Base-by-base conservation (phyloP, 1,284 basidiomycete genomes). In the Boletus mariae region DNA sequence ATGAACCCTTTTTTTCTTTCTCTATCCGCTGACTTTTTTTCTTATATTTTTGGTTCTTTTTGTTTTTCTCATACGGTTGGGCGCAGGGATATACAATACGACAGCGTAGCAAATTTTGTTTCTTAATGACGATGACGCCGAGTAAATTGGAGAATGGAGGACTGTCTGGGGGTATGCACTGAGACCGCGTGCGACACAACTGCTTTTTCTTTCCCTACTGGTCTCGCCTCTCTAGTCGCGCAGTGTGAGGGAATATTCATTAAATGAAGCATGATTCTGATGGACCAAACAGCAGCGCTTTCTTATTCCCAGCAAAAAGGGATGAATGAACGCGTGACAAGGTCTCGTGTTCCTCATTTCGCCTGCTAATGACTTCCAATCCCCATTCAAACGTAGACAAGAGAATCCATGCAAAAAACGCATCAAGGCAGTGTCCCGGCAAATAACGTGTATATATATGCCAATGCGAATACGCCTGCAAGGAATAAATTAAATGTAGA, bases 11-110 rank as follows among this genome's bases (percentile, higher is more conserved):
- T 25, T 25, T 35, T 20, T 20, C 45, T n/a, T 46, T 43, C 26
- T 45, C 12, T 38, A 43, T 29, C 44, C 20, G 43, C 55, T 54
- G 53, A 58, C 53, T 45, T 20, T 62, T 50, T 57, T 53, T 52
- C 38, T 44, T 47, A 41, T 51, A 17, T 41, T 58, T 55, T 55
- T 55, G 49, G 40, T 54, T 49, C 47, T 51, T 49, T 25, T 44
- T 54, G 32, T 52, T 49, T 54, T 46, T 48, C 41, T 47, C 55
- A 49, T 58, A 51, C 46, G 38, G 55, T 31, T 53, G 52, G 53
- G 47, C 47, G 41, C 50, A 50, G 54, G 58, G 52, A 61, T 55
- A 61, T 69, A 68, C 64, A 58, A 54, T 70, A 68, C 53, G 61
- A 67, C 56, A 56, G 52, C 49, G 49, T 60, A 66, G 59, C 51